A percentile compares a stretch with the other conserved stretches of the same genome.
Conservation (phyloP, 495 filamentous ascomycete genomes). For the Penicillium paradoxum region DNA sequence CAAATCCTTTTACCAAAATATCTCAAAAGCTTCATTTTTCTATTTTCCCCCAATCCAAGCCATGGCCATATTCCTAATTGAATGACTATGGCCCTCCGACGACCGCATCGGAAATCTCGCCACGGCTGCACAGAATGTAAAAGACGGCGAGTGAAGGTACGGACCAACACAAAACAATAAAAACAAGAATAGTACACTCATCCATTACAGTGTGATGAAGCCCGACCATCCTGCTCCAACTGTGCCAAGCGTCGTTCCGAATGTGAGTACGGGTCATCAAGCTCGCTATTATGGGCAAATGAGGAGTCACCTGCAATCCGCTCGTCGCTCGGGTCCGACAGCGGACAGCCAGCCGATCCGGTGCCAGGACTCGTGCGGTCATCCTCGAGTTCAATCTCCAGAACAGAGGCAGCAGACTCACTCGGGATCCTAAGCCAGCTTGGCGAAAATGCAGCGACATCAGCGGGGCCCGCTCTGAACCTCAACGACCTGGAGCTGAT, state of each 20-base stretch:
- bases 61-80: background rate
- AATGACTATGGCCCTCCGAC: conserved; percentile 31
- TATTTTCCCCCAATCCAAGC: background rate
- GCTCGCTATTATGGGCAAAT: conserved; percentile 36
- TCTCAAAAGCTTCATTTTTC: background rate
- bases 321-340: conserved; percentile 22
- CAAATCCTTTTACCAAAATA: background rate
- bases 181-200: background rate
- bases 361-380: conserved; percentile 3
- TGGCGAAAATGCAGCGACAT: conserved; percentile 4
- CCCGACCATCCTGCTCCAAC: conserved; percentile 35
- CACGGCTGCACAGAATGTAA: conserved; percentile 35
- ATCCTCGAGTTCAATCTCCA: background rate
- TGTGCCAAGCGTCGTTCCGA: conserved; percentile 36
- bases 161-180: background rate
- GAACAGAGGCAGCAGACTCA: conserved; percentile 12
- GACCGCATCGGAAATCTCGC: conserved; percentile 33
- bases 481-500: conserved; percentile 38
- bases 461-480: conserved; percentile 21
- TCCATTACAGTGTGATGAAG: conserved; percentile 32
- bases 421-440: conserved; percentile 26
- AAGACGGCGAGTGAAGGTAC: conserved; percentile 39
- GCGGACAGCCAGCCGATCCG: conserved; percentile 17
- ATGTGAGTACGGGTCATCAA: conserved; percentile 38
- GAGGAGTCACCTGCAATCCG: conserved; percentile 22